Base-by-base conservation (phyloP, 2,329 filamentous ascomycete genomes). In the Claviceps capensis region DNA sequence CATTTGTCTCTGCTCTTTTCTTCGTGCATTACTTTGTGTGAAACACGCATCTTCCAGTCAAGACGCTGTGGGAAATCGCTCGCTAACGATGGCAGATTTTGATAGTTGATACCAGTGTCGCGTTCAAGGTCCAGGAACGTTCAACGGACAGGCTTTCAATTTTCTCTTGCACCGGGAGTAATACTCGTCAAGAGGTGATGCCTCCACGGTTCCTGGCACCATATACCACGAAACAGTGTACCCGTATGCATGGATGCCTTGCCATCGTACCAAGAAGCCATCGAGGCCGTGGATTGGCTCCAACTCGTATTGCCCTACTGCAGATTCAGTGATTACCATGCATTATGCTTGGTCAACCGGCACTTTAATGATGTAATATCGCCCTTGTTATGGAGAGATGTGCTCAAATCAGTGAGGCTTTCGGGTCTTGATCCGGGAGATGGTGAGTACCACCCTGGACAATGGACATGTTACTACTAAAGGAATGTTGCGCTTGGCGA, bases 201-300 rank as follows among this genome's bases (percentile, higher is more conserved):
- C 7, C 9, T 34, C 30, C 30, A 34, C 30, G 30, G 2, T 40
- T 7, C 7, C 40, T 41, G n/a, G 9, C n/a, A 41, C 3, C 40
- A 9, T 42, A n/a, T 22, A 11, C 5, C 42, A 16, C 19, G 5
- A 14, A 26, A 23, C 42, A 19, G 11, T 46, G 36, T 48, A 38
- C 46, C 44, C 42, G 30, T 23, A 50, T 43, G 54, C 52, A 67
- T 67, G 65, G 47, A 57, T 42, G 55, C 59, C 11, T 69, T 53
- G n/a, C 77, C 78, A 1, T 76, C 77, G 0, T 81, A 81, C 60
- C 64, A 69, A 49, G 71, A 79, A 53, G 77, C 78, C 50, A 71
- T 67, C 2, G 59, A 66, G 7, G 63, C 60, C 9, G 60, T 61
- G 22, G 71, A 79, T 65, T 79, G 76, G 74, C 65, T 79, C 16